A percentile compares a stretch with the other conserved stretches of the same genome.
These are phyloP conservation scores for Penicillium vulpinum DNA, from an alignment of 2,329 filamentous ascomycete species.

Conservation along the genomic window DNA sequence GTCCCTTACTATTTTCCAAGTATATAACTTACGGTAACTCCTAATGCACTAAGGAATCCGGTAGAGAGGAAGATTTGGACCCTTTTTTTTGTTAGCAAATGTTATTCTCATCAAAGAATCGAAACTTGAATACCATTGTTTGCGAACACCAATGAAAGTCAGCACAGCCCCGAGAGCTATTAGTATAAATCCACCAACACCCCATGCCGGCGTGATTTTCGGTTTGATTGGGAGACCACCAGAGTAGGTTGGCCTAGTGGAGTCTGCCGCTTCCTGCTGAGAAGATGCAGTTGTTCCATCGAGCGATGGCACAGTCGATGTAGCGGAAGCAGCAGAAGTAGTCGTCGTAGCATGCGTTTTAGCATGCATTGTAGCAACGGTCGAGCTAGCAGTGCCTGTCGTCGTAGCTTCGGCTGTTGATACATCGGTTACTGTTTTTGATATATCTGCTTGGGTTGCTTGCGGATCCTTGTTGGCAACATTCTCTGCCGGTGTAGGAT, in stretches of 20 bases:
- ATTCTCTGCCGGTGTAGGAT: slow-evolving; percentile 3
- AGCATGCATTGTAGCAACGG: not conserved
- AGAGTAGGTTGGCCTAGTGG: slow-evolving; percentile 22
- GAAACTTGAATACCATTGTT: slow-evolving; percentile 55
- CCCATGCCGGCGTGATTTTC: slow-evolving; percentile 75
- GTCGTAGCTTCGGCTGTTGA: slow-evolving; percentile 10
- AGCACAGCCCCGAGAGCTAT: slow-evolving; percentile 71
- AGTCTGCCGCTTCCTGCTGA: slow-evolving; percentile 13
- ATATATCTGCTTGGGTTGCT: slow-evolving; percentile 12
- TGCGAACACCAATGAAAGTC: slow-evolving; percentile 78
- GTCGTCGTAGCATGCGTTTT: slow-evolving; percentile 14
- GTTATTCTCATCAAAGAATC: not conserved
- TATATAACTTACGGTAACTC: slow-evolving; percentile 59
- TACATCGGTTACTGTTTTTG: slow-evolving; percentile 14
- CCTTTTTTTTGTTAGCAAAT: slow-evolving; percentile 32
- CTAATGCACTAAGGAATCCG: slow-evolving; percentile 69
- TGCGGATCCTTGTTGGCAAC: slow-evolving; percentile 4
- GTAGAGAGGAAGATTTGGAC: slow-evolving; percentile 78
- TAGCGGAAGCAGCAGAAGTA: slow-evolving; percentile 10
- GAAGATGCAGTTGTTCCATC: slow-evolving; percentile 19
- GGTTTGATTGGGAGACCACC: slow-evolving; percentile 68
- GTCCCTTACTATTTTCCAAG: too few species aligned
- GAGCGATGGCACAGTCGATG: slow-evolving; percentile 29
- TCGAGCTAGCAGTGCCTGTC: slow-evolving; percentile 4
- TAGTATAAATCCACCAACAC: slow-evolving; percentile 74